Base-by-base conservation (phyloP, 352 stramenopile genomes). In the Phytopythium mirpurense region DNA sequence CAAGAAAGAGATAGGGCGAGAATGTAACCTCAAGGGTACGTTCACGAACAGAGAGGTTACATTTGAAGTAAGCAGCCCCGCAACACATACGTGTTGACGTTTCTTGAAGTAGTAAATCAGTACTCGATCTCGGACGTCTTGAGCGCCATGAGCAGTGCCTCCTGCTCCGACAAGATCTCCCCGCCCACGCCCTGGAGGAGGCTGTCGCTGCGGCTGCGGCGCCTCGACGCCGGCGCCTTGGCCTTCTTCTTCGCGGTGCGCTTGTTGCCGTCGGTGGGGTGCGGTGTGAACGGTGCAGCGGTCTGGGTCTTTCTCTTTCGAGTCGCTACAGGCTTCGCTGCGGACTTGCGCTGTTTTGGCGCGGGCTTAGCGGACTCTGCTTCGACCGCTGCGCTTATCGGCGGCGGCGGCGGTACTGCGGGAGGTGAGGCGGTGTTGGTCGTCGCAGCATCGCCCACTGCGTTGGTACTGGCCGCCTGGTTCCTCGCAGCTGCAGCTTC, bases 91-190 rank as follows among this genome's bases (percentile, higher is more conserved):
- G n/a, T n/a, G n/a, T n/a, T n/a, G n/a, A n/a, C n/a, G n/a, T n/a
- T n/a, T n/a, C n/a, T n/a, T n/a, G n/a, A n/a, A n/a, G n/a, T n/a
- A n/a, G n/a, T n/a, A n/a, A 32, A 5, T 57, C 51, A 75, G 66
- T 72, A 75, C 58, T 75, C 67, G 40, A 75, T 62, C 31, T 75
- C 60, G 9, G 67, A 75, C 40, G 70, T 70, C 29, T 65, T 62
- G 27, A 75, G 55, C 38, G 67, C 67, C 55, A 75, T 58, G 44
- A 70, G 53, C 29, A 75, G 44, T 35, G 63, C 67, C 35, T 75
- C 63, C 37, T 72, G 60, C 40, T 72, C 63, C 18, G 63, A 68
- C 57, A 65, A 48, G 27, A 67, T 19, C 21, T 62, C 58, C 23
- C 38, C 49, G 3, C 56, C 29, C 48, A 38, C 40, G 29, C 43